Evolutionary conservation across 805 yeast species (phyloP), one percentile per base, ranked within the genome.

Genomic region (Kuraishia ogatae): DNA sequence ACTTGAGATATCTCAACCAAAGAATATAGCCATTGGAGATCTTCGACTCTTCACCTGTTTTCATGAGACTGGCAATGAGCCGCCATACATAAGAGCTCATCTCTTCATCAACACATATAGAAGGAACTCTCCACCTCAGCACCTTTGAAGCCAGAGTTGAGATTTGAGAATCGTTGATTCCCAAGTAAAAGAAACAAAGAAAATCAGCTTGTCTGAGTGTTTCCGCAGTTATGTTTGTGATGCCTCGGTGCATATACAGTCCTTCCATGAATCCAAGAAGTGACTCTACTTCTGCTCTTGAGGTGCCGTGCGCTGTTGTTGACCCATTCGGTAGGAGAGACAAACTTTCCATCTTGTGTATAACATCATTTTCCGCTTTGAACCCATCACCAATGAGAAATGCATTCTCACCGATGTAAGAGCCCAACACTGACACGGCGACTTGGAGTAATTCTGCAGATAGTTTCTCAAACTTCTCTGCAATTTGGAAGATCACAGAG

Each of bases 1-100:
- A 20, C 23, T 39, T 50, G 21, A 50, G 48, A 23, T 24, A 49
- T 17, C 55, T 21, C 24, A 53, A 48, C 55, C 55, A 53, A 20
- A 53, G 39, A 8, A 39, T 28, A 22, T 28, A 39, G 3, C 50
- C 55, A 24, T 39, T 39, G 35, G 24, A 39, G n/a, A 46, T 24
- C 39, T 53, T 48, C 39, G n/a, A 49, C 8, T n/a, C 24, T 17
- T 35, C 49, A 17, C 22, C 26, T n/a, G 54, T n/a, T 6, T 20
- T 35, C 47, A 53, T 28, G 5, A 53, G 48, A 17, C 47, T 22
- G 2, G n/a, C 20, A 23, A 53, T 53, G n/a, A 22, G 26, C n/a
- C 35, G 48, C 55, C 55, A 53, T 17, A 48, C 15, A 3, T 26
- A 29, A 28, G 2, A 6, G 21, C 28, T 48, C 43, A 53, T 35